phyloP scores from a whole-genome alignment of 805 yeast genomes.

The Hagleromyces aurorensis region DNA sequence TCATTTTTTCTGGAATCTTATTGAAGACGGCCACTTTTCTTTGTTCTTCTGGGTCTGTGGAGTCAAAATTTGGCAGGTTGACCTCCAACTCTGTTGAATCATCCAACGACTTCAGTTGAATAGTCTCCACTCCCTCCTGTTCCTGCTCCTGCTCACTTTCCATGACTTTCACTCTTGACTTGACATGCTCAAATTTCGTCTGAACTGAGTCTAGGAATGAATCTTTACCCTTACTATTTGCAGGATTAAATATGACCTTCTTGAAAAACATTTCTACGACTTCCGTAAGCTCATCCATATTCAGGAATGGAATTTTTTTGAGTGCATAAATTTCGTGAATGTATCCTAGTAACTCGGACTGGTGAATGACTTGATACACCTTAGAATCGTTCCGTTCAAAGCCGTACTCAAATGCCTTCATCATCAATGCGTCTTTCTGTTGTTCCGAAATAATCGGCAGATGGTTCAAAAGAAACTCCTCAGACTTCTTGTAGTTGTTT shows the following conservation, averaged over 20 bases:
- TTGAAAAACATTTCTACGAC: constrained; percentile 62
- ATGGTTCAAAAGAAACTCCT: constrained; percentile 45
- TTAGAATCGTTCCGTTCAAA: constrained; percentile 47
- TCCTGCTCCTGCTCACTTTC: constrained; percentile 40
- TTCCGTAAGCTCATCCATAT: constrained; percentile 30
- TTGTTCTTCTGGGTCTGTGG: constrained; percentile 37
- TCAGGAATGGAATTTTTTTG: constrained; percentile 29
- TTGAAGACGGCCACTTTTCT: constrained; percentile 47
- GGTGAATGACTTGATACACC: constrained; percentile 66
- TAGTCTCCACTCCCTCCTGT: constrained; percentile 60
- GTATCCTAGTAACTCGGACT: constrained; percentile 74
- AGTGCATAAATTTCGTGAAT: constrained; percentile 36
- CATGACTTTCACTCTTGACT: constrained; percentile 62
- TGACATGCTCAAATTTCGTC: constrained; percentile 68
- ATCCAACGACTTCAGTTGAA: constrained; percentile 83
- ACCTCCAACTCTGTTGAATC: constrained; percentile 71
- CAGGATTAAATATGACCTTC: constrained; percentile 38
- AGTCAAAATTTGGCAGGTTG: constrained; percentile 53
- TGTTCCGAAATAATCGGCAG: constrained; percentile 66
- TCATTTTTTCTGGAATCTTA: constrained; percentile 53
- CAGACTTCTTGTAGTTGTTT: constrained; percentile 43
- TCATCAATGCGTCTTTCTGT: constrained; percentile 86
- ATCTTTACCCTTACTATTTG: constrained; percentile 49
- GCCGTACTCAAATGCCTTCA: constrained; percentile 86
- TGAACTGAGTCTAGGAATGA: constrained; percentile 71